phyloP scores from a whole-genome alignment of 441 rosid species.

The Brassica balearica region DNA sequence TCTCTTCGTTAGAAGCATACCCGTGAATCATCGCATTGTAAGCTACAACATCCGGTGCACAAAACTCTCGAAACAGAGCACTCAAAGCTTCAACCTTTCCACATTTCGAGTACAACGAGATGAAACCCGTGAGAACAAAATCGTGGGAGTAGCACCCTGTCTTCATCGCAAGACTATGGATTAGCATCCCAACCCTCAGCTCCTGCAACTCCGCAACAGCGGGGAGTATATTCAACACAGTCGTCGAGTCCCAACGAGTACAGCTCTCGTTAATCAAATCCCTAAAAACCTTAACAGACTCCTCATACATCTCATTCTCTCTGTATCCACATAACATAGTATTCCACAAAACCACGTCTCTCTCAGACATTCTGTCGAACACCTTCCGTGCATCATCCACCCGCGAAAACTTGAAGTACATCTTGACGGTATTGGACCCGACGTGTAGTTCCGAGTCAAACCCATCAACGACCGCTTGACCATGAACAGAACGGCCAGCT shows the following conservation, averaged over 20 bases:
- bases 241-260: conserved; percentile 52
- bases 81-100: conserved; percentile 51
- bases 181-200: conserved; percentile 61
- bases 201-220: conserved; percentile 77
- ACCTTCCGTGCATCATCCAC: conserved; percentile 55
- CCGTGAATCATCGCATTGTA: conserved; percentile 86
- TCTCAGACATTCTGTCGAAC: conserved; percentile 66
- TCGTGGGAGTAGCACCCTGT: conserved; percentile 58
- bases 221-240: conserved; percentile 66
- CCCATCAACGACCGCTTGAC: conserved; percentile 62
- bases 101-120: conserved; percentile 68
- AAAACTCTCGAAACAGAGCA: conserved; percentile 59
- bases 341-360: conserved; percentile 73
- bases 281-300: conserved; percentile 54
- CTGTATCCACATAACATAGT: conserved; percentile 69
- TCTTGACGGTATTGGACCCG: conserved; percentile 64
- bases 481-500: conserved; percentile 56
- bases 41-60: conserved; percentile 66
- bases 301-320: conserved; percentile 55
- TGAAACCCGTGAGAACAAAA: conserved; percentile 67
- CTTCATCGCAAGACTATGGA: conserved; percentile 64
- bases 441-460: conserved; percentile 59
- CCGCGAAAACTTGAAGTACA: conserved; percentile 56
- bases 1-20: conserved; percentile 60
- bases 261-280: conserved; percentile 54